Conservation (phyloP, 2,329 filamentous ascomycete species). For the Tympanopsis confertula region DNA sequence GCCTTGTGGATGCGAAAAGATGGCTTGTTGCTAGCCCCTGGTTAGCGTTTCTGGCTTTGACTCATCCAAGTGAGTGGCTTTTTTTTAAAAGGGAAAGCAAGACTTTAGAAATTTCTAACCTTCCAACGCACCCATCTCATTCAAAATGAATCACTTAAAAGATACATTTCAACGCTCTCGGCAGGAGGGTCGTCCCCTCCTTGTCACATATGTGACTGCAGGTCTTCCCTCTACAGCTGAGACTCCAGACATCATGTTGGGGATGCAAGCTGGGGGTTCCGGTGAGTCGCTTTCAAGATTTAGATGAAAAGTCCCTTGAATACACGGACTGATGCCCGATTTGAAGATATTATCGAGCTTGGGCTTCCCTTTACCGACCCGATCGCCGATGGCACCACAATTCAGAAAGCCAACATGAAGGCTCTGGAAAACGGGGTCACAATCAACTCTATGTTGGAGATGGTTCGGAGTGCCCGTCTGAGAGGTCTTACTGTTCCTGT, state of each 20-base stretch:
- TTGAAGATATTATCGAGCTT: slow-evolving; percentile 79
- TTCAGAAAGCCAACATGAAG: slow-evolving; percentile 87
- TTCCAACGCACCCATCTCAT: too few species aligned
- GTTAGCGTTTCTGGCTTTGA: too few species aligned
- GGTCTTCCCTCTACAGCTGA: slow-evolving; percentile 80
- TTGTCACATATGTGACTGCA: slow-evolving; percentile 93
- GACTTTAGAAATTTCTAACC: too few species aligned
- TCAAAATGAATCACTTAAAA: too few species aligned
- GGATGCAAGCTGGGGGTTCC: slow-evolving; percentile 83
- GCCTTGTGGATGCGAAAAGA: too few species aligned
- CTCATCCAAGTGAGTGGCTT: too few species aligned
- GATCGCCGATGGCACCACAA: slow-evolving; percentile 93
- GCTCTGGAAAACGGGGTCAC: slow-evolving; percentile 84
- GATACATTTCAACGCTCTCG: too few species aligned
- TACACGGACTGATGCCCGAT: too few species aligned
- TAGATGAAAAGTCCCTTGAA: too few species aligned
- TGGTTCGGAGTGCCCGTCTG: slow-evolving; percentile 70
- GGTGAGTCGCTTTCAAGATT: slow-evolving; percentile 51
- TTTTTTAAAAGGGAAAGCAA: too few species aligned
- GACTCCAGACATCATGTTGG: slow-evolving; percentile 74
- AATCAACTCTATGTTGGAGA: slow-evolving; percentile 65
- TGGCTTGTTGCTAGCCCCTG: too few species aligned
- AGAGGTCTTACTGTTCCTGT: slow-evolving; percentile 72
- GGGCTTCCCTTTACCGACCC: slow-evolving; percentile 96
- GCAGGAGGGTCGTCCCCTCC: slow-evolving; percentile 50